phyloP scores from a whole-genome alignment of 139 green algal genomes.

The Chlamydomonas urium region DNA sequence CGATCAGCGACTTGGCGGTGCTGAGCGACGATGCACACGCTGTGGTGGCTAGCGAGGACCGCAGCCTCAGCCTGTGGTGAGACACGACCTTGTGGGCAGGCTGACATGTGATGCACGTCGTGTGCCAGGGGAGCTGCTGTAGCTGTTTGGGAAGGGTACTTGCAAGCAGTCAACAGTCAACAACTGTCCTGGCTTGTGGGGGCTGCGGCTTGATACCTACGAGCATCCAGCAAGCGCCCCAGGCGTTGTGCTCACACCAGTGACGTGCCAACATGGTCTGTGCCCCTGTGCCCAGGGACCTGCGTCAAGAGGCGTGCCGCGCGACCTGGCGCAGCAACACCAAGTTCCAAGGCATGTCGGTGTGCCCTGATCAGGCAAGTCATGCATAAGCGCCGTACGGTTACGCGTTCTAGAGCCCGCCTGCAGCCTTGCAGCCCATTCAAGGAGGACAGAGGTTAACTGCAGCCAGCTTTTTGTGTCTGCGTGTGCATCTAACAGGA shows the following conservation, averaged over 20 bases:
- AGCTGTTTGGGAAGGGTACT: not conserved
- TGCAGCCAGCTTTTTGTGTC: too few species aligned
- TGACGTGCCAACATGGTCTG: not conserved
- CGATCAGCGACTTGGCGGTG: conserved; percentile 20
- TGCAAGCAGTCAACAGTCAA: not conserved
- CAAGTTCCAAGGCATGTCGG: conserved; percentile 17
- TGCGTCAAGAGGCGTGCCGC: conserved; percentile 9
- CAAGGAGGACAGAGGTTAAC: too few species aligned
- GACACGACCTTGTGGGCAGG: not conserved
- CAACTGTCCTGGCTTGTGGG: not conserved
- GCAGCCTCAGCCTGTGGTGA: conserved; percentile 21
- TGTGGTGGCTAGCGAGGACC: conserved; percentile 20
- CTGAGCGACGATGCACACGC: conserved; percentile 25
- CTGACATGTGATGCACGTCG: not conserved
- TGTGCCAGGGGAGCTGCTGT: not conserved
- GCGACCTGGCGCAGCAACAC: conserved; percentile 17
- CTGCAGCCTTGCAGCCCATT: too few species aligned
- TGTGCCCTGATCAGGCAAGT: conserved; percentile 28
- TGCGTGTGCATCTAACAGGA: too few species aligned
- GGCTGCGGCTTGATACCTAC: too few species aligned
- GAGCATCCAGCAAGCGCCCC: not conserved
- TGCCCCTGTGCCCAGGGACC: conserved; percentile 3
- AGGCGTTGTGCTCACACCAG: not conserved
- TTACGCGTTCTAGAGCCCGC: too few species aligned
- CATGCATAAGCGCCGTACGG: too few species aligned